phyloP scores from a whole-genome alignment of 441 rosid species.

The Brassica hybrid region DNA sequence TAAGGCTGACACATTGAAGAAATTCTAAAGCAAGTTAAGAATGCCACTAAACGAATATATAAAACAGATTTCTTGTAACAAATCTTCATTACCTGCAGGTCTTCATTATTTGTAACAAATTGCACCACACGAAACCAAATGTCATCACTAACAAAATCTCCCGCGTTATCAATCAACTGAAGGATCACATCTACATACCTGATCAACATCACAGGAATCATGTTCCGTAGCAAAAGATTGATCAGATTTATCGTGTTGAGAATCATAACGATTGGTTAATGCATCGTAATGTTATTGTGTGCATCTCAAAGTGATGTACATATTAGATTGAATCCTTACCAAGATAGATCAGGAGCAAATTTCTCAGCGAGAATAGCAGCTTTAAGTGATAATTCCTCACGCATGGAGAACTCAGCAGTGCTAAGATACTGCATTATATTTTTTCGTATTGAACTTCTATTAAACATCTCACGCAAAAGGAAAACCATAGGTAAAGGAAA shows the following conservation, averaged over 20 bases:
- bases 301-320: neutral
- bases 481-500: conserved; percentile 11
- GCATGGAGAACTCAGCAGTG: conserved; percentile 97
- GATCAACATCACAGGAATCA: conserved; percentile 33
- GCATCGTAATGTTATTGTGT: neutral
- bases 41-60: conserved; percentile 15
- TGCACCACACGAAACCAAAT: conserved; percentile 99
- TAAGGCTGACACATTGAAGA: conserved; percentile 69
- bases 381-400: conserved; percentile 96
- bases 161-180: conserved; percentile 99
- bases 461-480: conserved; percentile 4
- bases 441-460: neutral
- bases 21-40: conserved; percentile 39
- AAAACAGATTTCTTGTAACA: conserved; percentile 18
- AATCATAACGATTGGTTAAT: conserved; percentile 6
- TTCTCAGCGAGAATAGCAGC: conserved; percentile 99
- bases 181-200: conserved; percentile 99
- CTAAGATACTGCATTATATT: conserved; percentile 79
- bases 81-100: conserved; percentile 79
- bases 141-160: conserved; percentile 99
- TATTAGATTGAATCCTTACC: conserved; percentile 57
- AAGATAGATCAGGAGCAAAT: conserved; percentile 98
- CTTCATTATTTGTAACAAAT: conserved; percentile 97
- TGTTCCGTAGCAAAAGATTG: neutral
- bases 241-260: neutral